These are phyloP conservation scores for Trichophyton rubrum DNA, from an alignment of 2,329 filamentous ascomycete species.

Conservation along the genomic window DNA sequence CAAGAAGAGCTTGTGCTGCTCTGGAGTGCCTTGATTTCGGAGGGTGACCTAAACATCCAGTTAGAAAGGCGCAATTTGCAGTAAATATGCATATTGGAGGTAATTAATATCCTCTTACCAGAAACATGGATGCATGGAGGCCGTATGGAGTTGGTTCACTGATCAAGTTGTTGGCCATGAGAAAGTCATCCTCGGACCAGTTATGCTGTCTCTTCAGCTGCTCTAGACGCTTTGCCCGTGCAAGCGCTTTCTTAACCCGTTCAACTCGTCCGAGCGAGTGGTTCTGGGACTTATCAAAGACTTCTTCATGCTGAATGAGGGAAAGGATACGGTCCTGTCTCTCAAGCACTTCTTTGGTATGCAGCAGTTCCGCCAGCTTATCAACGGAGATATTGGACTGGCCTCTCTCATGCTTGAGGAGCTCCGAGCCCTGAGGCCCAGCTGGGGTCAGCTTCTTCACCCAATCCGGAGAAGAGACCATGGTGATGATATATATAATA, in stretches of 20 bases:
- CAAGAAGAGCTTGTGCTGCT: slow-evolving; percentile 62
- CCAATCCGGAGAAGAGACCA: slow-evolving; percentile 46
- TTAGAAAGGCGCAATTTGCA: background rate
- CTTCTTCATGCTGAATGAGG: slow-evolving; percentile 53
- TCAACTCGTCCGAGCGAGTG: slow-evolving; percentile 60
- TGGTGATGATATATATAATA: slow-evolving; percentile 11
- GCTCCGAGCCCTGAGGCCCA: slow-evolving; percentile 54
- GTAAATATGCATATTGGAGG: background rate
- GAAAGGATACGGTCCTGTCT: slow-evolving; percentile 49
- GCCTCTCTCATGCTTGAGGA: slow-evolving; percentile 55
- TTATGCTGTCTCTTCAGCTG: slow-evolving; percentile 54
- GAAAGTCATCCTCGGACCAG: slow-evolving; percentile 54
- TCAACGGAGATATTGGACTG: slow-evolving; percentile 56
- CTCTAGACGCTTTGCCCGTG: slow-evolving; percentile 56
- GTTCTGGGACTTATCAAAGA: slow-evolving; percentile 69
- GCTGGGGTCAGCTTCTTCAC: slow-evolving; percentile 55
- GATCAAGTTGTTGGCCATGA: slow-evolving; percentile 54
- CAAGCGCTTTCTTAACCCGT: slow-evolving; percentile 56
- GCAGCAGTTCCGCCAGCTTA: slow-evolving; percentile 55
- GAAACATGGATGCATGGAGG: slow-evolving; percentile 58
- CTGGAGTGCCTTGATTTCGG: slow-evolving; percentile 56
- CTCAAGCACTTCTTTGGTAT: slow-evolving; percentile 52
- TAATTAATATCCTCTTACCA: slow-evolving; percentile 34
- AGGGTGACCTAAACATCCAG: slow-evolving; percentile 45
- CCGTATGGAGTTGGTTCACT: slow-evolving; percentile 63